Evolutionary conservation across 768 basidiomycete species (phyloP).

Genomic region (Sarcodon sp.): DNA sequence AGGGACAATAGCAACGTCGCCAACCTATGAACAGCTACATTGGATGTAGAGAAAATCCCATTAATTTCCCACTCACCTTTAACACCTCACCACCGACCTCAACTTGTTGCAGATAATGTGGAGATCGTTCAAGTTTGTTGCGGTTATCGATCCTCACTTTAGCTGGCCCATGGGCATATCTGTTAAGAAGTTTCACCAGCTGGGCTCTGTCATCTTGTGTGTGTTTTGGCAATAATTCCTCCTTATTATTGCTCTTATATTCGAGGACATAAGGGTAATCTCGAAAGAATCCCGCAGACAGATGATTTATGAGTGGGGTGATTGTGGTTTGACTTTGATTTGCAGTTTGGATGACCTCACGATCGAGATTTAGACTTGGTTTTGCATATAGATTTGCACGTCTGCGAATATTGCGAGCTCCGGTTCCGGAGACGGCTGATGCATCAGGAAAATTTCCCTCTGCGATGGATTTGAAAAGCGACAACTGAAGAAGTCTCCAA

Average conservation of each 20-base stretch:
- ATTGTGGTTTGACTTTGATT: constrained; percentile 47
- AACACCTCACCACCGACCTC: constrained; percentile 10
- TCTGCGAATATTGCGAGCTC: neutral
- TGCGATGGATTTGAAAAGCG: neutral
- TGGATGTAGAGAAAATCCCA: neutral
- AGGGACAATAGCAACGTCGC: constrained; percentile 47
- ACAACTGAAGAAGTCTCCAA: neutral
- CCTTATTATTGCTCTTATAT: constrained; percentile 1
- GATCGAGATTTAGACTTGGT: constrained; percentile 32
- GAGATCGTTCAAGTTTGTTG: neutral
- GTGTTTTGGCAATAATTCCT: neutral
- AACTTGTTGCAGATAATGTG: neutral
- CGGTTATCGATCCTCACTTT: neutral
- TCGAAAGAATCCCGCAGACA: constrained; percentile 38
- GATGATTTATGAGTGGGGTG: constrained; percentile 40
- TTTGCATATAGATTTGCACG: constrained; percentile 6
- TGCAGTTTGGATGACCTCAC: constrained; percentile 40
- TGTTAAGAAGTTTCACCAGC: constrained; percentile 1
- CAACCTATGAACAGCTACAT: constrained; percentile 29
- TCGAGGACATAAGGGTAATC: constrained; percentile 46
- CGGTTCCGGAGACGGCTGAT: neutral
- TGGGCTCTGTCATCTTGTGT: neutral
- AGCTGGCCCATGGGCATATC: neutral
- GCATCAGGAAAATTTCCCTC: neutral
- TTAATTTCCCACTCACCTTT: constrained; percentile 18